Conservation (phyloP, 2,329 filamentous ascomycete species). For the Chaetomium olivaceum region DNA sequence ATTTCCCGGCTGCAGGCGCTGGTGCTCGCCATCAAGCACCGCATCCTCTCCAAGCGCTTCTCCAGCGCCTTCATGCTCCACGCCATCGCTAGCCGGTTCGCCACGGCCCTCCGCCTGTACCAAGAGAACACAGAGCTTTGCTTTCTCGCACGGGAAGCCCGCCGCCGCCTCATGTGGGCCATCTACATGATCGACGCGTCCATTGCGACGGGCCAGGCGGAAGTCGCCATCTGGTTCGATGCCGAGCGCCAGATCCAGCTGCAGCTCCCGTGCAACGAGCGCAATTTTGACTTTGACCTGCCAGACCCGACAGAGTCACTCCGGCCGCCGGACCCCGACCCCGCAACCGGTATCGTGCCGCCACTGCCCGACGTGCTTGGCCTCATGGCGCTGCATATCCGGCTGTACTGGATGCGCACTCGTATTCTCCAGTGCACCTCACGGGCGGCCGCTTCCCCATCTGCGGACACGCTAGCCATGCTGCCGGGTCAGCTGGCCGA, state of each 20-base stretch:
- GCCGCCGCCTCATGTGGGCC: slow-evolving; percentile 51
- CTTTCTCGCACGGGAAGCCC: slow-evolving; percentile 47
- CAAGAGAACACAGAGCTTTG: slow-evolving; percentile 49
- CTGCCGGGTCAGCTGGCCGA: slow-evolving; percentile 51
- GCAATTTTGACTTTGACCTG: slow-evolving; percentile 58
- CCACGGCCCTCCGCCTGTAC: slow-evolving; percentile 52
- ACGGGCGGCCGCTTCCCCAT: slow-evolving; percentile 44
- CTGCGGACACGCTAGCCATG: slow-evolving; percentile 46
- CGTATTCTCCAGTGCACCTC: slow-evolving; percentile 57
- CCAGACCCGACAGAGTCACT: slow-evolving; percentile 56
- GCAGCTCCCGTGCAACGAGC: slow-evolving; percentile 52
- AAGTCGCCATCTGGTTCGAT: slow-evolving; percentile 48
- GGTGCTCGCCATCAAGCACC: slow-evolving; percentile 50
- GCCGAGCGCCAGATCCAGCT: slow-evolving; percentile 46
- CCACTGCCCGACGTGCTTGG: slow-evolving; percentile 55
- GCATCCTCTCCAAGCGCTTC: slow-evolving; percentile 48
- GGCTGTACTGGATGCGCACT: slow-evolving; percentile 56
- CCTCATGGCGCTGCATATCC: slow-evolving; percentile 57
- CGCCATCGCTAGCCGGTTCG: slow-evolving; percentile 48
- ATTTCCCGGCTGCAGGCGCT: slow-evolving; percentile 55
- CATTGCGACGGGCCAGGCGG: slow-evolving; percentile 48
- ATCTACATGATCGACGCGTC: slow-evolving; percentile 51
- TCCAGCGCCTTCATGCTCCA: slow-evolving; percentile 52
- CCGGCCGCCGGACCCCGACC: slow-evolving; percentile 45
- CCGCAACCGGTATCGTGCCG: slow-evolving; percentile 43